Conservation (phyloP, 306 rosid species). For the Benincasa hispida region DNA sequence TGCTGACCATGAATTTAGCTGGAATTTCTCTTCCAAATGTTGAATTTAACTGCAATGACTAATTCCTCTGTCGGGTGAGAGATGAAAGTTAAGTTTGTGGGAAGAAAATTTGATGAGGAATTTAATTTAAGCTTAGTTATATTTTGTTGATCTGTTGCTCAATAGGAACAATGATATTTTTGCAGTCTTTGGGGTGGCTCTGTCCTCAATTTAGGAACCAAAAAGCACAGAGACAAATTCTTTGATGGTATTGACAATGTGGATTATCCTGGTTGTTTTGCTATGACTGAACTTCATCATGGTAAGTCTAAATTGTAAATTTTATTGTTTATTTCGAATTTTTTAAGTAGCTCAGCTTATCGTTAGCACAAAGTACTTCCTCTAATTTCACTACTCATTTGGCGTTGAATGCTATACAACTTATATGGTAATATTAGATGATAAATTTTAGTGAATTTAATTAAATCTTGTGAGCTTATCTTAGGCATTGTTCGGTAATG, state of each 20-base stretch:
- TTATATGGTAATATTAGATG: no score
- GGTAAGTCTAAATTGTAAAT: slow-evolving; percentile 26
- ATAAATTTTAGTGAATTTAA: no score
- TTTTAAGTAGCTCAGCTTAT: not conserved
- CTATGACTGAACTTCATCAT: slow-evolving; percentile 96
- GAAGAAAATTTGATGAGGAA: not conserved
- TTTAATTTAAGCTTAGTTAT: not conserved
- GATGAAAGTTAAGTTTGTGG: not conserved
- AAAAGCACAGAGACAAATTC: slow-evolving; percentile 85
- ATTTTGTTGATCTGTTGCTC: not conserved
- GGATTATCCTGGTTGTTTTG: slow-evolving; percentile 88
- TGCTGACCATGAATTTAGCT: not conserved
- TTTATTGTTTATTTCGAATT: not conserved
- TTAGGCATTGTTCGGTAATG: not conserved
- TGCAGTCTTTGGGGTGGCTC: slow-evolving; percentile 95
- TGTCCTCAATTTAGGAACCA: slow-evolving; percentile 77
- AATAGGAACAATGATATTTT: not conserved
- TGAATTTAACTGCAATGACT: not conserved
- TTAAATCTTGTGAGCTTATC: not conserved
- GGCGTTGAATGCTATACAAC: no score
- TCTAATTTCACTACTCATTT: not conserved
- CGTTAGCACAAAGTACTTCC: not conserved
- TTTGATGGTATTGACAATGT: slow-evolving; percentile 72
- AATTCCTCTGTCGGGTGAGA: not conserved
- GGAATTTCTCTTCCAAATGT: not conserved